Percentiles rank a stretch among this genome's conserved stretches.
These are phyloP conservation scores for Pleurotus salmoneostramineus DNA, from an alignment of 768 basidiomycete genomes.

Conservation along the genomic window DNA sequence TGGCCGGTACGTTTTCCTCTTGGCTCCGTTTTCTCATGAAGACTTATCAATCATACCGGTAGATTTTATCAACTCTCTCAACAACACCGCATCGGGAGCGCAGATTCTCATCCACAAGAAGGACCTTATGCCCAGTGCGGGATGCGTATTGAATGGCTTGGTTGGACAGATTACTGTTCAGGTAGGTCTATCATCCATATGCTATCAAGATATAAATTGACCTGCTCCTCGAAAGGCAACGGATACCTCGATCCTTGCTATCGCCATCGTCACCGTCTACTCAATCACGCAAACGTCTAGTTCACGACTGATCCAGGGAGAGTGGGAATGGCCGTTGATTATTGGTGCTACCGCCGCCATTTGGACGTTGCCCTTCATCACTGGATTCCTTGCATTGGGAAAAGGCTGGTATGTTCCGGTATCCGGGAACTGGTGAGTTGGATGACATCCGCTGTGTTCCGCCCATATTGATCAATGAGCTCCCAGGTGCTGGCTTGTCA, in stretches of 20 bases:
- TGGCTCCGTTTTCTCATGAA: background rate
- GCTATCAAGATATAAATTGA: background rate
- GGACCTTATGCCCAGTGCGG: background rate
- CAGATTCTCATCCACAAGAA: slow-evolving; percentile 8
- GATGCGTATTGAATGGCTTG: background rate
- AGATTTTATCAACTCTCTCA: slow-evolving; percentile 12
- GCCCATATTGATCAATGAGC: background rate
- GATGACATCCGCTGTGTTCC: background rate
- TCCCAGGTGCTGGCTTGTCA: slow-evolving; percentile 12
- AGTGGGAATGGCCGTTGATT: slow-evolving; percentile 5
- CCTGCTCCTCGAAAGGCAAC: slow-evolving; percentile 7
- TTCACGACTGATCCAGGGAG: background rate
- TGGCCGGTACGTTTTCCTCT: slow-evolving; percentile 7
- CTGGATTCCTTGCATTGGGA: slow-evolving; percentile 12
- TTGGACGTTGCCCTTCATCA: background rate
- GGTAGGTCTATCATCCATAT: background rate
- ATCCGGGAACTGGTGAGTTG: slow-evolving; percentile 13
- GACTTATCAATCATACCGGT: background rate
- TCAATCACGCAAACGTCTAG: slow-evolving; percentile 9
- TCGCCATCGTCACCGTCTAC: slow-evolving; percentile 13
- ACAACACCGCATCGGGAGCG: slow-evolving; percentile 9
- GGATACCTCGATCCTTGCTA: slow-evolving; percentile 13
- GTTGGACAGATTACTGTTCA: slow-evolving; percentile 4
- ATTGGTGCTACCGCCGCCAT: background rate
- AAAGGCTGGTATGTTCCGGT: slow-evolving; percentile 13